These are phyloP conservation scores for Ampelocalamus luodianensis DNA, from an alignment of 176 grass and related monocot species.

Conservation along the genomic window DNA sequence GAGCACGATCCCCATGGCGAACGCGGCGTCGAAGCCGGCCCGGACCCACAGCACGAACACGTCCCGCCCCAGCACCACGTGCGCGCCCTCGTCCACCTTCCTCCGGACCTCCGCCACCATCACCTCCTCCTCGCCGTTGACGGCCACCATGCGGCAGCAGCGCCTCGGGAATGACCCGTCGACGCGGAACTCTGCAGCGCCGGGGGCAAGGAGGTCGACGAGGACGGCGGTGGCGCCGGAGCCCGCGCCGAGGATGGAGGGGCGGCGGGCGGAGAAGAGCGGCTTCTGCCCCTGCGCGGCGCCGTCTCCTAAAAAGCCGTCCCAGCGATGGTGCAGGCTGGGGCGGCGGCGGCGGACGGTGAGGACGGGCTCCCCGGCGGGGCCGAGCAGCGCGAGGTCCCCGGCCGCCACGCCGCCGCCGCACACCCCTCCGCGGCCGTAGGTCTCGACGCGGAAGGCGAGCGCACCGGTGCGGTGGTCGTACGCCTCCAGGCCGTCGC, in stretches of 20 bases:
- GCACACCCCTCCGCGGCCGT: conserved; percentile 52
- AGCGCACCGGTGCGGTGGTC: conserved; percentile 80
- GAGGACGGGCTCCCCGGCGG: conserved; percentile 60
- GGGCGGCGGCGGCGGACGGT: conserved; percentile 76
- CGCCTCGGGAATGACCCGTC: conserved; percentile 82
- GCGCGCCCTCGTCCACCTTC: conserved; percentile 81
- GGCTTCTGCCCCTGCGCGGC: conserved; percentile 56
- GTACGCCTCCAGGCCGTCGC: conserved; percentile 87
- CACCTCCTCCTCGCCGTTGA: background rate
- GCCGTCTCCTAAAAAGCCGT: conserved; percentile 80
- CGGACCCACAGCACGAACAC: conserved; percentile 81
- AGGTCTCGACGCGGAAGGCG: conserved; percentile 86
- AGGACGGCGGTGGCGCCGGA: conserved; percentile 58
- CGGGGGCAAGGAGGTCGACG: conserved; percentile 49
- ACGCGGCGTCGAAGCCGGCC: conserved; percentile 72
- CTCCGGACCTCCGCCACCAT: conserved; percentile 74
- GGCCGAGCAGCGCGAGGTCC: conserved; percentile 76
- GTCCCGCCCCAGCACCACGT: conserved; percentile 74
- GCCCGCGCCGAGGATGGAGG: conserved; percentile 78
- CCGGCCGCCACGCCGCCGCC: conserved; percentile 49
- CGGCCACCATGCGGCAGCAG: conserved; percentile 66
- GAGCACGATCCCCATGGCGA: conserved; percentile 87
- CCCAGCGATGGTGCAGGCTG: conserved; percentile 94
- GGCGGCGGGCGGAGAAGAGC: conserved; percentile 77
- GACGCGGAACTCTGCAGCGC: conserved; percentile 63